A percentile compares a stretch with the other conserved stretches of the same genome.
Evolutionary conservation across 108 stramenopile species (phyloP).

Genomic region (Stephanodiscus triporus): DNA sequence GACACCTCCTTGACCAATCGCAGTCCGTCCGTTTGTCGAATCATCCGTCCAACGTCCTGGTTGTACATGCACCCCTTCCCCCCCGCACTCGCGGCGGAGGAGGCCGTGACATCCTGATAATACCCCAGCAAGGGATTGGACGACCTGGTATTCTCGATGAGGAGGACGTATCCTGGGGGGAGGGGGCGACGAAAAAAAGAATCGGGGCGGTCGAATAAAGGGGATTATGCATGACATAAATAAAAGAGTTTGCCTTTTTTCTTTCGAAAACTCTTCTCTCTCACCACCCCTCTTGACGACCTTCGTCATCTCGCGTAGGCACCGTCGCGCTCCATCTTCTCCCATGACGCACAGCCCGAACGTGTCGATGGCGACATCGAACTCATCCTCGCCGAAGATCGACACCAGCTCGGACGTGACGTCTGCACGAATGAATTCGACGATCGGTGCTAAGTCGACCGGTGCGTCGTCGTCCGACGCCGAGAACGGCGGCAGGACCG

Average conservation of each 20-base stretch:
- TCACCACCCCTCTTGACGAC: constrained; percentile 57
- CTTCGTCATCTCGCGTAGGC: constrained; percentile 62
- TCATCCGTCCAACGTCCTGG: constrained; percentile 77
- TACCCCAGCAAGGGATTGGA: constrained; percentile 67
- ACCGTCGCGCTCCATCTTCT: constrained; percentile 62
- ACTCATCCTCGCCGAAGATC: constrained; percentile 59
- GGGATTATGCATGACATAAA: too few relatives aligned
- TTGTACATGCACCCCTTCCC: constrained; percentile 90
- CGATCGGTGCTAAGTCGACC: too few relatives aligned
- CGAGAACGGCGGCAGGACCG: too few relatives aligned
- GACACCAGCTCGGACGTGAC: constrained; percentile 68
- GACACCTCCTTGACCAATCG: constrained; percentile 49
- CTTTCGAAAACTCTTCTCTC: too few relatives aligned
- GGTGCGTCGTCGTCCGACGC: constrained; percentile 19
- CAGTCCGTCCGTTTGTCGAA: constrained; percentile 50
- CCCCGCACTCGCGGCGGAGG: constrained; percentile 68
- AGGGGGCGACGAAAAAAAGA: constrained; percentile 2
- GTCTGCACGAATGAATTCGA: constrained; percentile 75
- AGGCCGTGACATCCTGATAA: constrained; percentile 85
- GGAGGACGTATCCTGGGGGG: constrained; percentile 53
- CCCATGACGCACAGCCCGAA: constrained; percentile 89
- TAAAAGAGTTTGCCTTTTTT: too few relatives aligned
- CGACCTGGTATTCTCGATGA: constrained; percentile 84
- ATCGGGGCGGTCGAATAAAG: too few relatives aligned
- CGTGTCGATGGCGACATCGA: constrained; percentile 88